Percentiles rank a stretch among this genome's conserved stretches.
Evolutionary conservation across 345 rosid species (phyloP).

Genomic region (Arabidopsis suecica): DNA sequence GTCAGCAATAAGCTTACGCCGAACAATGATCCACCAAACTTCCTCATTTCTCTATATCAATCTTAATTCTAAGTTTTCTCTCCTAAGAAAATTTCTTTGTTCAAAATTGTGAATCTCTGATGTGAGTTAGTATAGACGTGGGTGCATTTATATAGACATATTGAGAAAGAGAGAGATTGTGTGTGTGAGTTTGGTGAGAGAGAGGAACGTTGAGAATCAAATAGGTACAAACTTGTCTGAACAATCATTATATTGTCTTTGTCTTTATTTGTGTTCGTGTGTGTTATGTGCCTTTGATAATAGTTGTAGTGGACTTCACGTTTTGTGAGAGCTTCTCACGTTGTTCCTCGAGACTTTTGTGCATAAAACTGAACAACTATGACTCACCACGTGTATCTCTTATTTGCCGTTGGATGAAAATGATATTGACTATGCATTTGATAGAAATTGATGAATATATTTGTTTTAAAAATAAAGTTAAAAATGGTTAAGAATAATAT

Average conservation of each 20-base stretch:
- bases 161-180: background rate
- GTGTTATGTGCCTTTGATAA: slow-evolving; percentile 18
- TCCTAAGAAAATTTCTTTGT: slow-evolving; percentile 1
- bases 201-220: slow-evolving; percentile 20
- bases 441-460: slow-evolving; percentile 23
- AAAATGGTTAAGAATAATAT: background rate
- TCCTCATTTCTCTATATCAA: slow-evolving; percentile 35
- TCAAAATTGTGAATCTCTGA: background rate
- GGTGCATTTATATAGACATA: slow-evolving; percentile 29
- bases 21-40: slow-evolving; percentile 28
- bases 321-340: slow-evolving; percentile 65
- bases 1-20: slow-evolving; percentile 41
- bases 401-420: slow-evolving; percentile 25
- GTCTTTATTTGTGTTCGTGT: slow-evolving; percentile 38
- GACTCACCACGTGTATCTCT: slow-evolving; percentile 23
- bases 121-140: background rate
- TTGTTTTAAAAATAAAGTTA: too few relatives aligned
- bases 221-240: slow-evolving; percentile 28
- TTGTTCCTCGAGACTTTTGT: slow-evolving; percentile 41
- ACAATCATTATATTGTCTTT: slow-evolving; percentile 21
- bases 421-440: slow-evolving; percentile 15
- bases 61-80: background rate
- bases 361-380: slow-evolving; percentile 2
- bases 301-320: slow-evolving; percentile 61
- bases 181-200: slow-evolving; percentile 37